Evolutionary conservation across 2,329 filamentous ascomycete species (phyloP), one percentile per base, ranked within the genome.

Genomic region (Botrytis elliptica): DNA sequence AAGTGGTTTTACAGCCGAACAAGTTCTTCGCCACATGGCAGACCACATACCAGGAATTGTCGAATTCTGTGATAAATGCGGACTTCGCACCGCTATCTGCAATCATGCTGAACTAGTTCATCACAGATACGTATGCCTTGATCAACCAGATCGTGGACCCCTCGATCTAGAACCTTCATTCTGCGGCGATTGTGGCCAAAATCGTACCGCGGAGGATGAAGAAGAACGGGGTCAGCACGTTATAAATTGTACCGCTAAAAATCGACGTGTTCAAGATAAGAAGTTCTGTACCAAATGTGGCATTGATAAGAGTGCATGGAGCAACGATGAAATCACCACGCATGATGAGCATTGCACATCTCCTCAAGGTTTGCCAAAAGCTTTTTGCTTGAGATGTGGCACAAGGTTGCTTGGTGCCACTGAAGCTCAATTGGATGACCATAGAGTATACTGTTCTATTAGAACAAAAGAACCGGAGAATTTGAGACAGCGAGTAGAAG

Each of bases 11-110:
- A 55, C 71, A 5, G 44, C 74, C 18, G 70, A 75, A 38, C 52
- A 74, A 25, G 70, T 79, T 14, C 64, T 79, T 16, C 44, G 70
- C 9, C 79, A 80, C 52, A 55, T 79, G 52, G 76, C 76, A 20
- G 70, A 73, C 14, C 79, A 80, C 44, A 66, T 66, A 5, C 76
- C 78, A 29, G 76, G 75, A 12, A 63, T 76, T 1, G 46, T 79
- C 10, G 75, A 75, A 42, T 79, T 66, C 55, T 80, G 79, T 40
- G 76, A 79, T 60, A 74, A 74, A 7, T 79, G 78, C 40, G 75
- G 76, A 5, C 44, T 76, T 44, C 70, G 76, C 18, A 40, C 73
- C 18, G 40, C 55, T 3, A 40, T 57, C 6, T 75, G 72, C 20
- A 73, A 46, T 44, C 57, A 57, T 20, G 62, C n/a, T 1, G 74